Percentiles rank a stretch among this genome's conserved stretches.
Evolutionary conservation across 805 yeast species (phyloP).

Genomic region (Candida orba): DNA sequence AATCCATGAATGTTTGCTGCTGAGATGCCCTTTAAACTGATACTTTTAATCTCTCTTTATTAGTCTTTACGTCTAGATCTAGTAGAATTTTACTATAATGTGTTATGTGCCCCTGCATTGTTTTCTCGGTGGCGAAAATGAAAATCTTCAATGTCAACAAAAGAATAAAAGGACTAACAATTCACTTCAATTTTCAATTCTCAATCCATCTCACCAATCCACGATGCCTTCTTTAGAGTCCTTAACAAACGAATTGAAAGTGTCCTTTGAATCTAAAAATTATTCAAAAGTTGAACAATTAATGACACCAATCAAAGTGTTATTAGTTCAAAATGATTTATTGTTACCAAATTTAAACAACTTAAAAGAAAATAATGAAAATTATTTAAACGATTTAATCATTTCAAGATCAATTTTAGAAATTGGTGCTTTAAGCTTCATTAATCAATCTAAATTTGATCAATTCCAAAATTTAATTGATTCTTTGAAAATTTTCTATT

Average conservation of each 20-base stretch:
- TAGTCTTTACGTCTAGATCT: too few species aligned
- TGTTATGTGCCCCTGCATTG: too few species aligned
- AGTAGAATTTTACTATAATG: too few species aligned
- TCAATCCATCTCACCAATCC: background rate
- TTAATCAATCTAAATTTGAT: conserved; percentile 53
- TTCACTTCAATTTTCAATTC: too few species aligned
- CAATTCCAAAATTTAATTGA: conserved; percentile 67
- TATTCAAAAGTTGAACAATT: conserved; percentile 54
- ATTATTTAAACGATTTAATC: conserved; percentile 53
- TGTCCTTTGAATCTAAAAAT: conserved; percentile 53
- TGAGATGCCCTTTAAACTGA: too few species aligned
- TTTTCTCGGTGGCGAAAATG: too few species aligned
- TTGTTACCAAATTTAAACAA: conserved; percentile 54
- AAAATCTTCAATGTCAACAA: too few species aligned
- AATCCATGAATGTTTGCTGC: too few species aligned
- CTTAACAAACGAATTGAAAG: conserved; percentile 62
- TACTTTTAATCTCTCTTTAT: too few species aligned
- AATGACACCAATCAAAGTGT: conserved; percentile 68
- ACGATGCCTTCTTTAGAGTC: conserved; percentile 49
- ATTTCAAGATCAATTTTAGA: conserved; percentile 82
- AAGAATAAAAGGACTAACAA: too few species aligned
- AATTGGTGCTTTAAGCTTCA: conserved; percentile 76
- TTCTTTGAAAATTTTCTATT: conserved; percentile 74
- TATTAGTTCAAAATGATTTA: conserved; percentile 68
- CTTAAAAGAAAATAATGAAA: conserved; percentile 26